Evolutionary conservation across 129 eudicot species (phyloP), one percentile per base, ranked within the genome.

Genomic region (Ambrosia trifida): DNA sequence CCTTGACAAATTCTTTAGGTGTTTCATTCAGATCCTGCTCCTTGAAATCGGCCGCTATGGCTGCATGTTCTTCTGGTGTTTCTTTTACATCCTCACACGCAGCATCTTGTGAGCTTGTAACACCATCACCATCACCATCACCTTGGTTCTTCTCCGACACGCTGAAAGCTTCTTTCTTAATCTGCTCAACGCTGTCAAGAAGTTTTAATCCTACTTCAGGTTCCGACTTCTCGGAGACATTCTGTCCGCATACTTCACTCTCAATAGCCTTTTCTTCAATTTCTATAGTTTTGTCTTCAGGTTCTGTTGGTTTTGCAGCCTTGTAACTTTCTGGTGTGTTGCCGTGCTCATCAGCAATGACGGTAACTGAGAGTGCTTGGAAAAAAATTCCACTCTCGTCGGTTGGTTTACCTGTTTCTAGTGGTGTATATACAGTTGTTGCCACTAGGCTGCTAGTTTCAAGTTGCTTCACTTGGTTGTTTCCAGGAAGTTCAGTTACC

Each of bases 311-410:
- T 65, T 49, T 52, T 47, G 69, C 44, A 46, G 71, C 79, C 79
- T 78, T 66, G 44, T 20, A 65, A 66, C 75, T 81, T 44, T 78
- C 72, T 68, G 77, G 69, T 79, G 56, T 69, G 61, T 51, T 61
- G 70, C 66, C 76, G 47, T 58, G 68, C 52, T 41, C 84, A 65
- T 61, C 79, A 47, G 64, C 30, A 35, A 38, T 16, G 72, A 70
- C 83, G 64, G 78, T 70, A 31, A 61, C 77, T 53, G 85, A 73
- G 83, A 73, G 68, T 77, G 85, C 45, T 73, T 38, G 53, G 58
- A 80, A 73, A 83, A 86, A 80, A 45, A 5, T 44, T 61, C 69
- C 83, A 73, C 83, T 80, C 78, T 72, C 79, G 31, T 30, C 16
- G 46, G 77, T 70, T 70, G n/a, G 30, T n/a, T 6, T 38, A 69